Evolutionary conservation across 208 protist genomes (phyloP), one percentile per base, ranked within the genome.

Genomic region (Entamoeba dispar): DNA sequence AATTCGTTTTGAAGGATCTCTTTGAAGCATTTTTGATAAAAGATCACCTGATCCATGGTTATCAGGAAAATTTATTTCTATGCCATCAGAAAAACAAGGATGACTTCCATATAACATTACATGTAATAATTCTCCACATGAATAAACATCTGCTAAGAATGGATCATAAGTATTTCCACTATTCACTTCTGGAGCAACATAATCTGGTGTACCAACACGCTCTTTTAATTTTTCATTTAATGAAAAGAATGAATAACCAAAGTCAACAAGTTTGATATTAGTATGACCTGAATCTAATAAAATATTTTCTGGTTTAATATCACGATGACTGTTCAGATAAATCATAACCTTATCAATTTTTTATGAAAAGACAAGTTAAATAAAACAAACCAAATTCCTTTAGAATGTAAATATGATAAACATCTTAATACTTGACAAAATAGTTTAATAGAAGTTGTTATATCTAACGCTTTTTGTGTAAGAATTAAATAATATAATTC

Each of bases 241-340:
- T 51, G 22, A 2, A 49, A 91, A n/a, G 0, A 5, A 34, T 15
- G 34, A 34, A 27, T 47, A 90, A 10, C 61, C 92, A 50, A 93
- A 93, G 22, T 93, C 61, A 38, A 49, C 52, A 2, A 93, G 43
- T 49, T 93, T 93, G 57, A 93, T 19, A 34, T 73, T 51, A 0
- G 17, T n/a, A 22, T 38, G 61, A 38, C 7, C n/a, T 10, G 61
- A 10, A 4, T 77, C 61, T 77, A 94, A 47, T 49, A 94, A 49
- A 12, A 94, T 69, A 73, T 94, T 94, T 91, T 94, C 93, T 27
- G 92, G 93, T 91, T 94, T 94, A 12, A 94, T 49, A 31, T 93
- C 93, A 49, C 51, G 17, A 90, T 91, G 92, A 49, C 31, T 38
- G 8, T 34, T 47, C 1, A 91, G 0, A 91, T 91, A 47, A 47